Evolutionary conservation across 106 monocot species (phyloP).

Genomic region (Acanthochlamys bracteata): DNA sequence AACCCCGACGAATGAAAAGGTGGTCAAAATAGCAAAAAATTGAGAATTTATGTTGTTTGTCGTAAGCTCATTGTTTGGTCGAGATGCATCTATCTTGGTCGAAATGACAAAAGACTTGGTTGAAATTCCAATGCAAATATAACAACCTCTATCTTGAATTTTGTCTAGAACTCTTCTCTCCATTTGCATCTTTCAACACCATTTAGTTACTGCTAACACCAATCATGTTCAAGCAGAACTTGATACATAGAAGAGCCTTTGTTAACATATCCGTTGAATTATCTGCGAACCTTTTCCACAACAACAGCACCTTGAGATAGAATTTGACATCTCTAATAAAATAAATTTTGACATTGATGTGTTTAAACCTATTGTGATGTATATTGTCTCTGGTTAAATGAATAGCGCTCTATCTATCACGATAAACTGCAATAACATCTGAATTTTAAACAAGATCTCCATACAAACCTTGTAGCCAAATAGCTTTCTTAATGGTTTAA

Average conservation of each 20-base stretch:
- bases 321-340: neutral
- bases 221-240: slow-evolving; percentile 9
- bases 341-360: slow-evolving; percentile 8
- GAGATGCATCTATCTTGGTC: no score
- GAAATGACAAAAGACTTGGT: no score
- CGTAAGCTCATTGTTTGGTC: no score
- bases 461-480: slow-evolving; percentile 8
- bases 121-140: no score
- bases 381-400: slow-evolving; percentile 2
- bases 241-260: neutral
- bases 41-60: no score
- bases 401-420: slow-evolving; percentile 8
- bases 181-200: no score
- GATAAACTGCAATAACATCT: neutral
- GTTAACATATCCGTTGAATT: slow-evolving; percentile 9
- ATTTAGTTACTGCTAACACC: no score
- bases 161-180: no score
- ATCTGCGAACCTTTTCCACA: neutral
- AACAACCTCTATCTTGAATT: no score
- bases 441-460: neutral
- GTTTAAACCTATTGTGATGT: slow-evolving; percentile 4
- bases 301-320: neutral
- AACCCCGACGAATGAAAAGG: no score
- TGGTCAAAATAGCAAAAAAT: no score
- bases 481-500: slow-evolving; percentile 7